These are phyloP conservation scores for Phytophthora boehmeriae DNA, from an alignment of 352 stramenopile genomes.

Conservation along the genomic window DNA sequence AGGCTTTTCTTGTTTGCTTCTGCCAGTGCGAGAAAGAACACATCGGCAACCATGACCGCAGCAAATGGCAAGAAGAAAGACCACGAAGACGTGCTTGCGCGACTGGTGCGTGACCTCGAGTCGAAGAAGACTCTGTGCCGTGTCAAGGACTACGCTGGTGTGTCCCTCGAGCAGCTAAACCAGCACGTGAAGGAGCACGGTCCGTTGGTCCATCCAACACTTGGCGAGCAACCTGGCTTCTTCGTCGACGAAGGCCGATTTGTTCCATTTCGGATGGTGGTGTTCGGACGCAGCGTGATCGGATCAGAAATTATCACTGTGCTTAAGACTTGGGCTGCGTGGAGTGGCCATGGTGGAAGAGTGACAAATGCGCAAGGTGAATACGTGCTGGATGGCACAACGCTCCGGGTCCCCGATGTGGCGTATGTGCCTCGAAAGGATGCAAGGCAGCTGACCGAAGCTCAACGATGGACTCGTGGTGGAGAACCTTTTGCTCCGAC, in stretches of 20 bases:
- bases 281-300: slow-evolving; percentile 19
- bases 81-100: slow-evolving; percentile 25
- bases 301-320: slow-evolving; percentile 5
- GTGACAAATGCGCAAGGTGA: slow-evolving; percentile 21
- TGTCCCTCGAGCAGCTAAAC: slow-evolving; percentile 33
- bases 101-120: slow-evolving; percentile 31
- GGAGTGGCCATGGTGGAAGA: slow-evolving; percentile 21
- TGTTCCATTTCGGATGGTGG: slow-evolving; percentile 22
- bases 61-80: slow-evolving; percentile 20
- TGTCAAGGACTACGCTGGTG: slow-evolving; percentile 32
- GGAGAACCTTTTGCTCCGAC: slow-evolving; percentile 26
- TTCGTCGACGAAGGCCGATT: slow-evolving; percentile 37
- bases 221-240: slow-evolving; percentile 29
- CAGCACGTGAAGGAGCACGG: slow-evolving; percentile 22
- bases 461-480: slow-evolving; percentile 22
- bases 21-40: slow-evolving; percentile 7
- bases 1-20: slow-evolving; percentile 4
- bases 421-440: slow-evolving; percentile 6
- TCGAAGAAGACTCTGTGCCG: slow-evolving; percentile 27
- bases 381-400: slow-evolving; percentile 16
- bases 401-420: slow-evolving; percentile 7
- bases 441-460: slow-evolving; percentile 11
- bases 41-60: slow-evolving; percentile 10
- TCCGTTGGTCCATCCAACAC: slow-evolving; percentile 24
- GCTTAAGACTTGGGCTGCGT: slow-evolving; percentile 8